Evolutionary conservation across 805 yeast genomes (phyloP).

Genomic region (Lachancea kluyveri): DNA sequence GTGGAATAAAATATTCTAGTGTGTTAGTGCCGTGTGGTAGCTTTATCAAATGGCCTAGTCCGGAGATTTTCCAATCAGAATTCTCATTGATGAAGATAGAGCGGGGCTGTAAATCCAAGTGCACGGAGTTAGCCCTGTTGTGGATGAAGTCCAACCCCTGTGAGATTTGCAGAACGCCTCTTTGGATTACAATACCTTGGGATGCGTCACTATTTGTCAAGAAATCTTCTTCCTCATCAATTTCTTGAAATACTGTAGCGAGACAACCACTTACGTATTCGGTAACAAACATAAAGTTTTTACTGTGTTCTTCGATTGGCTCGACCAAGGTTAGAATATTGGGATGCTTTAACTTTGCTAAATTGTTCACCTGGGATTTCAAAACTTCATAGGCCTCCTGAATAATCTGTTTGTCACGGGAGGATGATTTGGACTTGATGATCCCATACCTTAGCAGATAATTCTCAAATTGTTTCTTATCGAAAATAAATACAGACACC

Average conservation of each 20-base stretch:
- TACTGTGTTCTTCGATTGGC: constrained; percentile 81
- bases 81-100: constrained; percentile 71
- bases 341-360: constrained; percentile 86
- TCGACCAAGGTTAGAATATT: constrained; percentile 77
- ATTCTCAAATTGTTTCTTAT: constrained; percentile 66
- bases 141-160: constrained; percentile 82
- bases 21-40: constrained; percentile 45
- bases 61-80: constrained; percentile 92
- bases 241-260: constrained; percentile 34
- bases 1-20: constrained; percentile 60
- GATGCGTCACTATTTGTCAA: constrained; percentile 40
- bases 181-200: constrained; percentile 68
- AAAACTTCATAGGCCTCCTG: constrained; percentile 63
- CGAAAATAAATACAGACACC: constrained; percentile 83
- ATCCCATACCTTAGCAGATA: constrained; percentile 45
- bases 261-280: constrained; percentile 66
- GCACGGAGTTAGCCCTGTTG: constrained; percentile 64
- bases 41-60: constrained; percentile 49
- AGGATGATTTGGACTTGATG: constrained; percentile 35
- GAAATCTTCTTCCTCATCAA: constrained; percentile 24
- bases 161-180: constrained; percentile 74
- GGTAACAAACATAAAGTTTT: constrained; percentile 73
- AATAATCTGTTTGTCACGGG: constrained; percentile 38
- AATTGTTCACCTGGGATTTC: constrained; percentile 58
- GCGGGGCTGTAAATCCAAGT: constrained; percentile 71